These are phyloP conservation scores for Maudiozyma turicensis DNA, from an alignment of 805 yeast genomes.

Conservation along the genomic window DNA sequence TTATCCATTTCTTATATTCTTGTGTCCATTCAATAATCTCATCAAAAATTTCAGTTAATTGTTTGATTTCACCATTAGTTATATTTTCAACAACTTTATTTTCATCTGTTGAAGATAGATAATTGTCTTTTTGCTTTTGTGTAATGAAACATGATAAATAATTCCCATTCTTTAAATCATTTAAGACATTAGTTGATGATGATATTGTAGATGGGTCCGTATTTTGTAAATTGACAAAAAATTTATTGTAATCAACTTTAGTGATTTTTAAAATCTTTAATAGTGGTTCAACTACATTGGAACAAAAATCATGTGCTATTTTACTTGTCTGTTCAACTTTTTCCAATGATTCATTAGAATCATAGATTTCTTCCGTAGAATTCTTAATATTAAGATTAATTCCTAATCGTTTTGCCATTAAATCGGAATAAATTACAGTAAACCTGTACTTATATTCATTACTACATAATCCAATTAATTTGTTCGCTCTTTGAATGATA, in stretches of 20 bases:
- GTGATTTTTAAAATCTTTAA: conserved; percentile 51
- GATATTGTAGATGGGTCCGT: conserved; percentile 6
- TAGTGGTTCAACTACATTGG: conserved; percentile 43
- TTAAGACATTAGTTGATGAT: conserved; percentile 20
- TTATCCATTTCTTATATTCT: conserved; percentile 31
- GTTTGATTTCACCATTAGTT: conserved; percentile 30
- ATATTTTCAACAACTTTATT: not conserved
- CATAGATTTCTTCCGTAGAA: conserved; percentile 7
- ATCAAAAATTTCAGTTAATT: conserved; percentile 32
- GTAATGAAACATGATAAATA: not conserved
- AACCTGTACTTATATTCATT: conserved; percentile 57
- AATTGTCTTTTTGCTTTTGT: not conserved
- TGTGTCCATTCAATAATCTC: conserved; percentile 44
- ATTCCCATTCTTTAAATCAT: conserved; percentile 9
- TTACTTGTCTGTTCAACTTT: conserved; percentile 7
- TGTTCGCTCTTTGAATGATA: conserved; percentile 51
- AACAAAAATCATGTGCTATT: conserved; percentile 13
- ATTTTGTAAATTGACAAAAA: conserved; percentile 59
- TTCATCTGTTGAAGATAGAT: not conserved
- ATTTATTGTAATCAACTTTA: conserved; percentile 69
- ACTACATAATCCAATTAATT: conserved; percentile 53
- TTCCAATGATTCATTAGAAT: not conserved
- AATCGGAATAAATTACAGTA: conserved; percentile 44
- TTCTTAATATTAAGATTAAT: conserved; percentile 27
- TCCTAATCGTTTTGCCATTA: conserved; percentile 64